Conservation (phyloP, 1,139 yeast genomes). For the Candida sojae region DNA sequence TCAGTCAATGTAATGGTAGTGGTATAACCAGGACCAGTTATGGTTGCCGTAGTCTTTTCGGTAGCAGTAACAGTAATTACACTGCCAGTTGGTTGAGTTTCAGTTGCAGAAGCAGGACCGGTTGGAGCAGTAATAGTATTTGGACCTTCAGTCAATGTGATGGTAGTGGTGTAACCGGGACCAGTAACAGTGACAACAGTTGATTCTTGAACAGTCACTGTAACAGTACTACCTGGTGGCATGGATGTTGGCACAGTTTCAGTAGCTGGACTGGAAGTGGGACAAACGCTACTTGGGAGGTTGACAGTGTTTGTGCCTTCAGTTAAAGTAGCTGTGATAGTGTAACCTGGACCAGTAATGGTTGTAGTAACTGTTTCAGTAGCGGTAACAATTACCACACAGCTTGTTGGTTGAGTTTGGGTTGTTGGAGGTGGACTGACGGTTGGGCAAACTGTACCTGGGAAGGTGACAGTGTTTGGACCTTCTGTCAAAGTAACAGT, state of each 20-base stretch:
- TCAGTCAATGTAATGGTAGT: no score
- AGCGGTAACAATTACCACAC: neutral
- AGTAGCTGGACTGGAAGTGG: conserved; percentile 1
- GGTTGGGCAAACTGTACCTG: neutral
- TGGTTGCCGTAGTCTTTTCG: no score
- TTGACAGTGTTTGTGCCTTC: conserved; percentile 1
- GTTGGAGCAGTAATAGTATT: neutral
- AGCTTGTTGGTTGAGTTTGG: neutral
- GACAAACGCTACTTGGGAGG: neutral
- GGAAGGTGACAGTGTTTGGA: conserved; percentile 1
- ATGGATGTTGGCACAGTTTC: neutral
- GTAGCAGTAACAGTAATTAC: no score
- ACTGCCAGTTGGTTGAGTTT: no score
- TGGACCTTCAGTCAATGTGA: conserved; percentile 1
- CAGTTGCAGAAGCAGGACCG: no score
- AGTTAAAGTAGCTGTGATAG: neutral
- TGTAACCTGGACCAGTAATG: conserved; percentile 2
- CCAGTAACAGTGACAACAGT: neutral
- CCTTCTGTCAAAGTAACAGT: neutral
- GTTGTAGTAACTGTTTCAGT: neutral
- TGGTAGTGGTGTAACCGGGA: conserved; percentile 3
- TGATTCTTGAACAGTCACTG: neutral
- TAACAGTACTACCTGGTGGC: neutral
- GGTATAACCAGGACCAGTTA: no score
- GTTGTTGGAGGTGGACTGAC: no score